Evolutionary conservation across 225 moss, liverwort and hornwort genomes (phyloP), one percentile per base, ranked within the genome.

Genomic region (Pseudoscleropodium purum): DNA sequence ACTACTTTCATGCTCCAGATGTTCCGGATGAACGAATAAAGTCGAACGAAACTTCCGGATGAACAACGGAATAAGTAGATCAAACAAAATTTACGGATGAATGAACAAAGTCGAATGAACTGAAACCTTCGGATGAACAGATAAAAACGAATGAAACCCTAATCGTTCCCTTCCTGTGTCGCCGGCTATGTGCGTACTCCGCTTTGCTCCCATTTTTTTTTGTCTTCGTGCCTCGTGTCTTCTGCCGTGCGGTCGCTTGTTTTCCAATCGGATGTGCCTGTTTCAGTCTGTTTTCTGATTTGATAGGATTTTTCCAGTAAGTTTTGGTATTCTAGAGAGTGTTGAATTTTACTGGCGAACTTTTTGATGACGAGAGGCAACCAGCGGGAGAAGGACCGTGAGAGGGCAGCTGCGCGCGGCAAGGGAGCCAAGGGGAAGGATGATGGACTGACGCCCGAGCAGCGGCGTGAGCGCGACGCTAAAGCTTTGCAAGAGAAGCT

Each of bases 401-500:
- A 96, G 92, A 91, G 94, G 79, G 95, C 95, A 30, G 93, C 93
- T 37, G 92, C 93, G 11, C 87, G 94, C 56, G 85, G 79, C 54
- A 90, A 90, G 85, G 88, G 89, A 11, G 52, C 86, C 27, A 95
- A 95, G 84, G 85, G 66, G 43, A 94, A 94, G 39, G 94, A 95
- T 8, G 95, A 96, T 88, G 95, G 94, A 13, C 60, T 96, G 26
- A 96, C 95, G 49, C 92, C 95, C 31, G 95, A 96, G 90, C 95
- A 96, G 89, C 94, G 94, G 15, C 92, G 95, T 34, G 95, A 96
- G 87, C 93, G 95, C 79, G 95, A 96, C 85, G 95, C 95, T 4
- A 96, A 96, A 84, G 95, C 95, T 27, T 84, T 96, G 92, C 95
- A 96, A 57, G 93, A 95, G 91, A 96, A 96, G 90, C 69, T 91